Evolutionary conservation across 176 grass and related monocot species (phyloP), one percentile per base, ranked within the genome.

Genomic region (Zoysia pacifica): DNA sequence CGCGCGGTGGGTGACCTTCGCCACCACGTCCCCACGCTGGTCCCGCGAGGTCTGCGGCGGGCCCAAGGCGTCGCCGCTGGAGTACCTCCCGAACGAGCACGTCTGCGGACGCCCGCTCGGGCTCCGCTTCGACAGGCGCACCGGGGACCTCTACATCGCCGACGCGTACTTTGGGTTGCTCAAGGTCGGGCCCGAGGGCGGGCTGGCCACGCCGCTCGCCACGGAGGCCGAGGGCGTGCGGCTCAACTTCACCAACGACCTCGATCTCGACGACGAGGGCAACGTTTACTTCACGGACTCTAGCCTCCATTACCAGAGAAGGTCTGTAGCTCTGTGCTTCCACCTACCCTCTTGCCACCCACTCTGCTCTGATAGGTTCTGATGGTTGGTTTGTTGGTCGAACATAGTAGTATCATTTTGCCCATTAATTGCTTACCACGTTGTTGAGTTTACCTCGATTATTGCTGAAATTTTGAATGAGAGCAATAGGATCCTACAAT

Each of bases 231-330:
- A 97, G 86, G 91, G 95, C 20, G 81, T 91, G 41, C 91, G 83
- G 6, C 65, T 98, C 13, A 98, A 94, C 41, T 98, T 98, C 87
- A 98, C 95, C 37, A 94, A 98, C 46, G 95, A 98, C 80, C 87
- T 98, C 60, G 95, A 94, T 67, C 62, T 98, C 70, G 95, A 93
- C 64, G 86, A 87, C 52, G 87, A 93, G 40, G 90, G 92, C 75
- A 94, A 87, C 39, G 77, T 98, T 38, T 94, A 98, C 86, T 94
- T 98, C 82, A 91, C 95, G 1, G 95, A 98, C 70, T 94, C 90
- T 73, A 98, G 95, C 83, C 76, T 83, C 54, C 89, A 87, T 81
- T 93, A 89, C 83, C 90, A 91, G 88, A 91, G 95, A 92, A 86
- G 92, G 95, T 91, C 70, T 6, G 44, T 45, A 28, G 28, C 28